A percentile compares a stretch with the other conserved stretches of the same genome.
Conservation (phyloP, 169 alveolate genomes). For the Eimeria necatrix region DNA sequence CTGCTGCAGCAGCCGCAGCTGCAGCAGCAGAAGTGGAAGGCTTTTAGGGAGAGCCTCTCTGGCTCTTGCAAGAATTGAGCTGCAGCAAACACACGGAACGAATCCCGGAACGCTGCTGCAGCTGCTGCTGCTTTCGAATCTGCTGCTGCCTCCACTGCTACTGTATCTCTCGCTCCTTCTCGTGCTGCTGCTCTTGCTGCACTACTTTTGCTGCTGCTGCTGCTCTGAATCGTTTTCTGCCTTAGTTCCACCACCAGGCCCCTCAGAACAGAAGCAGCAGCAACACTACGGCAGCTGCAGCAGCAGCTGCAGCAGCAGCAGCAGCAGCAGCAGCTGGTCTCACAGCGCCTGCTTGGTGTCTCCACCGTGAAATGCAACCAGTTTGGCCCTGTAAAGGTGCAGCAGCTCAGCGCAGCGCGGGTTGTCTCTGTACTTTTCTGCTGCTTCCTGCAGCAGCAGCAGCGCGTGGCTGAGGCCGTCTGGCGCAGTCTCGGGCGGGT, state of each 20-base stretch:
- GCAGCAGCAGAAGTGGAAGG: slow-evolving; percentile 68
- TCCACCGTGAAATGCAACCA: slow-evolving; percentile 45
- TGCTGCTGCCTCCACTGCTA: neutral
- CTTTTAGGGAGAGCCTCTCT: slow-evolving; percentile 15
- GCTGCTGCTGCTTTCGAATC: slow-evolving; percentile 18
- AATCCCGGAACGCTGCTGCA: neutral
- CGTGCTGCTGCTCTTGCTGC: slow-evolving; percentile 21
- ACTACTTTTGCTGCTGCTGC: neutral
- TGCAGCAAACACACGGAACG: slow-evolving; percentile 23
- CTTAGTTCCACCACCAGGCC: neutral
- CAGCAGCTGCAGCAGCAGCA: slow-evolving; percentile 35
- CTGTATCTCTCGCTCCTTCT: neutral
- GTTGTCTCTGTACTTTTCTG: slow-evolving; percentile 38
- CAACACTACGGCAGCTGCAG: slow-evolving; percentile 5
- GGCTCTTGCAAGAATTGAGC: slow-evolving; percentile 48
- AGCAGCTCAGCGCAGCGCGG: slow-evolving; percentile 52
- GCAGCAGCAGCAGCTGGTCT: slow-evolving; percentile 12
- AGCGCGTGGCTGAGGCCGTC: slow-evolving; percentile 69
- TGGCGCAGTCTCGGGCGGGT: slow-evolving; percentile 64
- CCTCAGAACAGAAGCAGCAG: neutral
- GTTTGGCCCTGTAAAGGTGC: slow-evolving; percentile 58
- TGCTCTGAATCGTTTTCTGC: too few relatives aligned
- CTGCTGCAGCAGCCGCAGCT: slow-evolving; percentile 71
- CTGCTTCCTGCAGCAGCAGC: slow-evolving; percentile 71
- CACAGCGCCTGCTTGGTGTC: slow-evolving; percentile 63